Conservation (phyloP, 2,329 filamentous ascomycete species). For the Pleurostoma richardsiae region DNA sequence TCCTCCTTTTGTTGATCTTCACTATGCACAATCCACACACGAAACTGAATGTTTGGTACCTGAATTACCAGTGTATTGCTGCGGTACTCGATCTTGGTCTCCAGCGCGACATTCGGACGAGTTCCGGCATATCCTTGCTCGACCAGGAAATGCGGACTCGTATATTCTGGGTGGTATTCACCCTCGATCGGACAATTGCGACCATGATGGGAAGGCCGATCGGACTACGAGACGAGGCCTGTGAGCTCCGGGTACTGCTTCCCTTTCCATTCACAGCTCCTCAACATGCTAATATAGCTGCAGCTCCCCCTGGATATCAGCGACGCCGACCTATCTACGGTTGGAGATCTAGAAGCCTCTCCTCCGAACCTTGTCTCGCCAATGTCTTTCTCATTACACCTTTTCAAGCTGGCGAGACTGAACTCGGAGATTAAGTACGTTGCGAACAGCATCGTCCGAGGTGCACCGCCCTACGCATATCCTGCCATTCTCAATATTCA, state of each 20-base stretch:
- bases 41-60: constrained; percentile 45
- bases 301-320: constrained; percentile 11
- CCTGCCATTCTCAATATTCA: constrained; percentile 37
- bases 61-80: constrained; percentile 51
- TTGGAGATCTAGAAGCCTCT: neutral
- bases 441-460: constrained; percentile 44
- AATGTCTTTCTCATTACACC: constrained; percentile 39
- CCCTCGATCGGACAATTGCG: constrained; percentile 43
- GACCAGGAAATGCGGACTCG: constrained; percentile 50
- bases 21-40: constrained; percentile 44
- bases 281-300: constrained; percentile 8
- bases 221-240: constrained; percentile 48
- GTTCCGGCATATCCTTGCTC: constrained; percentile 35
- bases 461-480: constrained; percentile 41
- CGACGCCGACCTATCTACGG: neutral
- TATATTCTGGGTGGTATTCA: constrained; percentile 50
- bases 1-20: constrained; percentile 40
- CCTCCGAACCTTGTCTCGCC: neutral
- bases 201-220: constrained; percentile 54
- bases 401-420: constrained; percentile 40
- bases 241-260: constrained; percentile 39
- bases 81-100: constrained; percentile 44
- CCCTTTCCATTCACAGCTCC: neutral
- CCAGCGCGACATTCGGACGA: constrained; percentile 40
- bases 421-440: constrained; percentile 56